phyloP scores from a whole-genome alignment of 306 rosid genomes.

The Quercus berberidifolia region DNA sequence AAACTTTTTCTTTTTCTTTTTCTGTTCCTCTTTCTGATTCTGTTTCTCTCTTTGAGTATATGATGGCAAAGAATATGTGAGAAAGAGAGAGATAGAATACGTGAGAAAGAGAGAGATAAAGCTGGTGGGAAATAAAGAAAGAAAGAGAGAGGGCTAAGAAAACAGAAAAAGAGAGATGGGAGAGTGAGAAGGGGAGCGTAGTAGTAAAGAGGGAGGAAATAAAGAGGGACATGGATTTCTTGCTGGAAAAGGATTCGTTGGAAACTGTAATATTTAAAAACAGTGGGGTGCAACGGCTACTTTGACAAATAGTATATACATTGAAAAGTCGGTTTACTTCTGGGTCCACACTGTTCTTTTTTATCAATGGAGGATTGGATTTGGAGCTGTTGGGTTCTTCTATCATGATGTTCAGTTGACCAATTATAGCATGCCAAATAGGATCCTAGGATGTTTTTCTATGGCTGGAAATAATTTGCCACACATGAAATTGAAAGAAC shows the following conservation, averaged over 20 bases:
- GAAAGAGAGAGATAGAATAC: not conserved
- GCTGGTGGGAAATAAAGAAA: not conserved
- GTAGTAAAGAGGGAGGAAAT: not conserved
- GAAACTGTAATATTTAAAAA: not conserved
- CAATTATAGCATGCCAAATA: constrained; percentile 10
- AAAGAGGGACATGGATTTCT: constrained; percentile 21
- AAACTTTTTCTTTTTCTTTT: not conserved
- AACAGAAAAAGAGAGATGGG: not conserved
- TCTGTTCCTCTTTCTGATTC: not conserved
- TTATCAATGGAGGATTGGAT: constrained; percentile 13
- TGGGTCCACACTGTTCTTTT: constrained; percentile 19
- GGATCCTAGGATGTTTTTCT: not conserved
- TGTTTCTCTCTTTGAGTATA: not conserved
- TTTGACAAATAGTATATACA: constrained; percentile 29
- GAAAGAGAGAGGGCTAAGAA: not conserved
- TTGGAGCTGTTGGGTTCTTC: not conserved
- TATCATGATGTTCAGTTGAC: constrained; percentile 5
- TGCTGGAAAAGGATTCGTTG: constrained; percentile 31
- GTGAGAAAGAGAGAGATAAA: not conserved
- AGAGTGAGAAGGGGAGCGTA: constrained; percentile 18
- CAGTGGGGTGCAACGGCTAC: constrained; percentile 54
- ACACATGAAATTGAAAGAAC: no score
- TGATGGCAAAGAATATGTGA: not conserved
- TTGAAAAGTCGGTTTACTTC: constrained; percentile 17
- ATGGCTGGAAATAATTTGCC: no score